phyloP scores from a whole-genome alignment of 257 asterid species.

The Cynanchum wilfordii region DNA sequence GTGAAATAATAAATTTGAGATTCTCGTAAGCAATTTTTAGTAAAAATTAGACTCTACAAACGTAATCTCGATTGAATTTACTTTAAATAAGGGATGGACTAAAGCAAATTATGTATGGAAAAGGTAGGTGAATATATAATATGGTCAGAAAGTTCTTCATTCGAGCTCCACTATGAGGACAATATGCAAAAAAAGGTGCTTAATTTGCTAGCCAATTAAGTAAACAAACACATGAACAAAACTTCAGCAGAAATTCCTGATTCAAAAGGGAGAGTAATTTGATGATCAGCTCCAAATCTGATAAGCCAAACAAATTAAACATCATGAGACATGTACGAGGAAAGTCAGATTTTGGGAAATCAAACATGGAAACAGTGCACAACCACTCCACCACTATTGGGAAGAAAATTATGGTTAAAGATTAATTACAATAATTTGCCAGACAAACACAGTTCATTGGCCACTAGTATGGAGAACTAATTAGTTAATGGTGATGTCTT shows the following conservation, averaged over 20 bases:
- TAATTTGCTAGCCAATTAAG: background rate
- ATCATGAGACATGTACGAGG: slow-evolving; percentile 55
- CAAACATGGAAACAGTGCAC: slow-evolving; percentile 44
- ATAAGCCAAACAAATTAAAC: slow-evolving; percentile 24
- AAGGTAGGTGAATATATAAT: no score
- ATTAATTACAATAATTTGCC: slow-evolving; percentile 27
- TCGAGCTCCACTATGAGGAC: no score
- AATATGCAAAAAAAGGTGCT: no score
- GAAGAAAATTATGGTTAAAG: slow-evolving; percentile 14
- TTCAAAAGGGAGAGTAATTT: background rate
- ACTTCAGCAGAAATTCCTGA: background rate
- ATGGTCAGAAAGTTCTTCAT: no score
- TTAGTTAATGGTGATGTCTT: slow-evolving; percentile 12
- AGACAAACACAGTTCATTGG: slow-evolving; percentile 52
- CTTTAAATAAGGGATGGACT: no score
- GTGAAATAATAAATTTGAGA: no score
- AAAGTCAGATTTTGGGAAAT: slow-evolving; percentile 39
- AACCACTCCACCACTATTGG: slow-evolving; percentile 65
- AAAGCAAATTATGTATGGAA: no score
- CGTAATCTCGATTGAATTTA: no score
- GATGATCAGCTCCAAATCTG: no score
- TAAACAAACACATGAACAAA: background rate
- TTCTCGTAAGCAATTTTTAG: no score
- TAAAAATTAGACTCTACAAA: no score
- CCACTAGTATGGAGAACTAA: slow-evolving; percentile 41